phyloP scores from a whole-genome alignment of 345 rosid genomes.

The Citrus unshiu region DNA sequence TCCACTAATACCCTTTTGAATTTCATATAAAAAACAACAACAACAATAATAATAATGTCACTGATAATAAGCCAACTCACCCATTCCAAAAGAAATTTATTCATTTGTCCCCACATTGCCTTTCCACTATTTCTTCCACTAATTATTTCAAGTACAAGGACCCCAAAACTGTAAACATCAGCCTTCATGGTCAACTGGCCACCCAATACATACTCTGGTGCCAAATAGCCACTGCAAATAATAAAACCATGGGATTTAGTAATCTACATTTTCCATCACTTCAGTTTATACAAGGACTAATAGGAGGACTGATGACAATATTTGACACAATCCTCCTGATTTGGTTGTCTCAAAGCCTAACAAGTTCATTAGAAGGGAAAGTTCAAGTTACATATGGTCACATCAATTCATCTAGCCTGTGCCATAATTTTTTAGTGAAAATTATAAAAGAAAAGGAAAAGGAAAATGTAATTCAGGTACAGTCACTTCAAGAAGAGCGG shows the following conservation, averaged over 20 bases:
- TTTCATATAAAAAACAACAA: no score
- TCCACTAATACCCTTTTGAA: no score
- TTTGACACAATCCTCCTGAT: background rate
- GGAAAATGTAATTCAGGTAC: background rate
- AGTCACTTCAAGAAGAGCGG: background rate
- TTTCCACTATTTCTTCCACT: constrained; percentile 55
- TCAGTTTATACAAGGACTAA: background rate
- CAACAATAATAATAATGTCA: no score
- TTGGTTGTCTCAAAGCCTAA: background rate
- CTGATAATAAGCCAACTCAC: constrained; percentile 16
- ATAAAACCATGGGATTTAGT: constrained; percentile 1
- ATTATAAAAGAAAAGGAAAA: background rate
- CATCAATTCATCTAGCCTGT: background rate
- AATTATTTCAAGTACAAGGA: constrained; percentile 56
- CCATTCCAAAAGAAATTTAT: constrained; percentile 55
- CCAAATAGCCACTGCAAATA: constrained; percentile 67
- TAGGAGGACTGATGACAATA: background rate
- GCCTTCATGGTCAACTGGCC: constrained; percentile 74
- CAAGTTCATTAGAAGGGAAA: background rate
- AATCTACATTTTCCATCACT: background rate
- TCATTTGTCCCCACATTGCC: constrained; percentile 37
- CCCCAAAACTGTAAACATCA: constrained; percentile 72
- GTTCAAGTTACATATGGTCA: background rate
- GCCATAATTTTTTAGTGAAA: background rate
- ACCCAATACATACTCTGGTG: constrained; percentile 71